Percentiles rank a stretch among this genome's conserved stretches.
These are phyloP conservation scores for Penicillium lagena DNA, from an alignment of 495 filamentous ascomycete species.

Conservation along the genomic window DNA sequence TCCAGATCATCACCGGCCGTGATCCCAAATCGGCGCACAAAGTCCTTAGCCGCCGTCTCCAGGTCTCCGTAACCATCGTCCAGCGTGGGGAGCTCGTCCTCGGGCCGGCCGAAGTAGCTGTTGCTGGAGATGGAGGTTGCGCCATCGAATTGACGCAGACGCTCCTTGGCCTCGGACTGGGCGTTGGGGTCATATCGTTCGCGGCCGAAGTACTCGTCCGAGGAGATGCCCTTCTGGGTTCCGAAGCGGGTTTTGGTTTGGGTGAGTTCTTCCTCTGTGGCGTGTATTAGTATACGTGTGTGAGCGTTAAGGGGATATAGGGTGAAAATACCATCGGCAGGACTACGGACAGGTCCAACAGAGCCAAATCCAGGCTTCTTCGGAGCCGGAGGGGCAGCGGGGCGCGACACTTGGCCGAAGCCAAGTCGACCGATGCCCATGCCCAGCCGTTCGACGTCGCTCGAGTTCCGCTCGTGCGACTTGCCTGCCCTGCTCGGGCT, in stretches of 20 bases:
- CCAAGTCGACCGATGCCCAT: slow-evolving; percentile 86
- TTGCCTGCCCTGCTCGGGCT: slow-evolving; percentile 50
- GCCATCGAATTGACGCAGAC: slow-evolving; percentile 87
- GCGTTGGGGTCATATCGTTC: slow-evolving; percentile 73
- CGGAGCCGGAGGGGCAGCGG: slow-evolving; percentile 41
- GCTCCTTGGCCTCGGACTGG: slow-evolving; percentile 76
- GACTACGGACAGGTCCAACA: slow-evolving; percentile 56
- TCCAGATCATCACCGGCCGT: slow-evolving; percentile 94
- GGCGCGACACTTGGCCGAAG: slow-evolving; percentile 76
- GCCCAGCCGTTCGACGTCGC: slow-evolving; percentile 82
- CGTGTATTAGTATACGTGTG: slow-evolving; percentile 3
- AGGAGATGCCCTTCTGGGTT: slow-evolving; percentile 89
- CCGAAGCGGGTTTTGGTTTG: slow-evolving; percentile 55
- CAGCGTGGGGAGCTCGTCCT: slow-evolving; percentile 56
- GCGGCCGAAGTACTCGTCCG: slow-evolving; percentile 96
- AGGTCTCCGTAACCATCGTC: slow-evolving; percentile 76
- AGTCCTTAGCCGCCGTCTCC: slow-evolving; percentile 88
- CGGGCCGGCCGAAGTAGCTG: slow-evolving; percentile 88
- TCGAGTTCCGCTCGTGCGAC: slow-evolving; percentile 51
- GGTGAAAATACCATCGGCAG: slow-evolving; percentile 56
- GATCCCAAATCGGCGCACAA: slow-evolving; percentile 87
- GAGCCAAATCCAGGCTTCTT: slow-evolving; percentile 89
- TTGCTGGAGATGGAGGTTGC: slow-evolving; percentile 90
- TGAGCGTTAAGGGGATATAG: not conserved
- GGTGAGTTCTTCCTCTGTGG: slow-evolving; percentile 32